These are phyloP conservation scores for Stephanodiscus minutulus DNA, from an alignment of 108 stramenopile genomes.

Conservation along the genomic window DNA sequence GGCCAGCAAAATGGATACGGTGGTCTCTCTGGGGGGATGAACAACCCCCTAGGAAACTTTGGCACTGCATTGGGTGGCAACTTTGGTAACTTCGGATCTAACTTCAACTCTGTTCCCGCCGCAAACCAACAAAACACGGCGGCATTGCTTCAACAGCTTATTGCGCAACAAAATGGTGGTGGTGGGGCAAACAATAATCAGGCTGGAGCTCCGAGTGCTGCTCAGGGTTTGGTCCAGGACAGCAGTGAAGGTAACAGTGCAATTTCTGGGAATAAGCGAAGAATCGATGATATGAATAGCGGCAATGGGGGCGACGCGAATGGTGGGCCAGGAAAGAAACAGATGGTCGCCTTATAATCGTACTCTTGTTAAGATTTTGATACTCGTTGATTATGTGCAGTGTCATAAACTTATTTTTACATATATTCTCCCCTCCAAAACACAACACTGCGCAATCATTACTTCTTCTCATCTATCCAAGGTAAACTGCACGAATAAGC, in stretches of 20 bases:
- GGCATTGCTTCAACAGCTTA: slow-evolving; percentile 40
- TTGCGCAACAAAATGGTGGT: slow-evolving; percentile 32
- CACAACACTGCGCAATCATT: neutral
- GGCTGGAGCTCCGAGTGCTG: neutral
- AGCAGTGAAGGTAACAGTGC: neutral
- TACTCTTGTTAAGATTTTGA: neutral
- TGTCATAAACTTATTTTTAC: too few species aligned
- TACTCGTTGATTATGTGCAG: neutral
- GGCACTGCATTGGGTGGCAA: slow-evolving; percentile 6
- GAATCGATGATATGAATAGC: slow-evolving; percentile 1
- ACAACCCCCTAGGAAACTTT: slow-evolving; percentile 19
- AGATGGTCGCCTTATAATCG: slow-evolving; percentile 4
- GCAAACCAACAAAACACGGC: slow-evolving; percentile 28
- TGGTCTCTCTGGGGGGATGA: slow-evolving; percentile 28
- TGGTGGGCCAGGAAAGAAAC: slow-evolving; percentile 24
- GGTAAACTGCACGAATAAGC: too few species aligned
- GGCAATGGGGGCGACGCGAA: neutral
- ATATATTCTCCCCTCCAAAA: neutral
- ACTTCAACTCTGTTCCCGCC: slow-evolving; percentile 1
- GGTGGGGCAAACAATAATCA: slow-evolving; percentile 11
- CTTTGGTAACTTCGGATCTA: slow-evolving; percentile 9
- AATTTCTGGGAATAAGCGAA: slow-evolving; percentile 23
- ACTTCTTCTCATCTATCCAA: too few species aligned
- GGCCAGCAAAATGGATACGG: slow-evolving; percentile 36
- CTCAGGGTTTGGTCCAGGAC: neutral